Evolutionary conservation across 2,329 filamentous ascomycete species (phyloP).

Genomic region (Penicillium sp.): DNA sequence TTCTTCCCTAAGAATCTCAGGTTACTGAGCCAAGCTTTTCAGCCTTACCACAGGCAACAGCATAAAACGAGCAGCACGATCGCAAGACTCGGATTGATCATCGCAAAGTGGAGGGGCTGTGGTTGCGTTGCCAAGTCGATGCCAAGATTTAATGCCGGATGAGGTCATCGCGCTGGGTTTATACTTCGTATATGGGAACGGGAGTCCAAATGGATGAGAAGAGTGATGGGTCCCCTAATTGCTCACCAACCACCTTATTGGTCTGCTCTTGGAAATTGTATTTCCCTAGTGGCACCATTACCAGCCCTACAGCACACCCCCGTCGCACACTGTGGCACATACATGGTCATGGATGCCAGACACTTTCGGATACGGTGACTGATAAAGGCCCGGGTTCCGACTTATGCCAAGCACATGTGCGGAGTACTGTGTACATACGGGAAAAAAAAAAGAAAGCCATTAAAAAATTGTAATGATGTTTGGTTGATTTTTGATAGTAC

Average conservation of each 20-base stretch:
- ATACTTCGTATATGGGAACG: not conserved
- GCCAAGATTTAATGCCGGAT: not conserved
- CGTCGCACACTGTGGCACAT: not conserved
- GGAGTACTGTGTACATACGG: not conserved
- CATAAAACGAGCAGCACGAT: not conserved
- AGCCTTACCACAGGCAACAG: conserved; percentile 33
- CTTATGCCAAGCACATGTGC: not conserved
- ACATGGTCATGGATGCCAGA: not conserved
- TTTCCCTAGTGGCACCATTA: not conserved
- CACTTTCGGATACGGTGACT: not conserved
- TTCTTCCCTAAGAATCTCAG: not conserved
- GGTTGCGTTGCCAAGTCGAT: not conserved
- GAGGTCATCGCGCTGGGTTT: not conserved
- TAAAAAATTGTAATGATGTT: not conserved
- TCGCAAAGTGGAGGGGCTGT: not conserved
- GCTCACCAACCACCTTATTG: not conserved
- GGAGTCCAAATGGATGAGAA: too few species aligned
- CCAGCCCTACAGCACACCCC: not conserved
- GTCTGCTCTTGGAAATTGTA: not conserved
- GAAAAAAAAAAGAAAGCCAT: not conserved
- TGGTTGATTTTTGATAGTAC: not conserved
- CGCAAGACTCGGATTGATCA: not conserved
- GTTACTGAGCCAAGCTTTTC: conserved; percentile 28
- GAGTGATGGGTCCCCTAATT: not conserved
- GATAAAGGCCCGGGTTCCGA: not conserved